Conservation (phyloP, 495 filamentous ascomycete species). For the Podospora pseudopauciseta region DNA sequence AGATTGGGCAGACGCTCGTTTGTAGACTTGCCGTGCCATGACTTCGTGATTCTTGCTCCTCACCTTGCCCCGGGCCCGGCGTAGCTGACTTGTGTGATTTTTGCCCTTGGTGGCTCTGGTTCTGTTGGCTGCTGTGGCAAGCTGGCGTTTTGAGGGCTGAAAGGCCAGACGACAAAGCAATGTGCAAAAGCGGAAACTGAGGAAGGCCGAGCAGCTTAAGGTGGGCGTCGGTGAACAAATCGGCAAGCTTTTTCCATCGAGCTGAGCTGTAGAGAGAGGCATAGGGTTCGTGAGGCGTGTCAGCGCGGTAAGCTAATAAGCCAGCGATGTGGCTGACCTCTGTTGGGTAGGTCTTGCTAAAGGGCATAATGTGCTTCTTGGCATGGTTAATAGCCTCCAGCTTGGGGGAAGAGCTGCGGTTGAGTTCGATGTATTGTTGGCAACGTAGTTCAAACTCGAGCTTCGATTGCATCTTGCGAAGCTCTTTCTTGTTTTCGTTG, state of each 20-base stretch:
- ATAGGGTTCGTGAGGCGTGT: slow-evolving; percentile 45
- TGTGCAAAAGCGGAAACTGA: slow-evolving; percentile 77
- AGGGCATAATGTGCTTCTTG: slow-evolving; percentile 69
- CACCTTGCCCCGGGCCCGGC: background rate
- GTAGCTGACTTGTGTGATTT: slow-evolving; percentile 20
- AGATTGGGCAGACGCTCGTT: slow-evolving; percentile 79
- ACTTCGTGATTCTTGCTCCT: background rate
- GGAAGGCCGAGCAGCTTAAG: slow-evolving; percentile 85
- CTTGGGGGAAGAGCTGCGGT: slow-evolving; percentile 56
- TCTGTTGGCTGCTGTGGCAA: slow-evolving; percentile 65
- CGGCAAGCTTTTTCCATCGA: slow-evolving; percentile 74
- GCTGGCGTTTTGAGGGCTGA: slow-evolving; percentile 94
- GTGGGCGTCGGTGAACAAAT: slow-evolving; percentile 80
- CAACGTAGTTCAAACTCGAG: slow-evolving; percentile 92
- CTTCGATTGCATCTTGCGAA: slow-evolving; percentile 82
- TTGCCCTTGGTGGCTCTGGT: slow-evolving; percentile 13
- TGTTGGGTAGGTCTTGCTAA: slow-evolving; percentile 59
- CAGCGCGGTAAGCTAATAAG: slow-evolving; percentile 69
- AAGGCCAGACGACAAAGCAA: slow-evolving; percentile 84
- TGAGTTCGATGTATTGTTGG: slow-evolving; percentile 91
- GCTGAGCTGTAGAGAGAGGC: slow-evolving; percentile 61
- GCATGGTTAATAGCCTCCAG: slow-evolving; percentile 78
- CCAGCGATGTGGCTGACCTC: slow-evolving; percentile 73
- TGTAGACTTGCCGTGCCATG: slow-evolving; percentile 37
- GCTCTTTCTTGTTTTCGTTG: slow-evolving; percentile 78